Conservation (phyloP, 441 rosid genomes). For the Cnidoscolus chayamansa region DNA sequence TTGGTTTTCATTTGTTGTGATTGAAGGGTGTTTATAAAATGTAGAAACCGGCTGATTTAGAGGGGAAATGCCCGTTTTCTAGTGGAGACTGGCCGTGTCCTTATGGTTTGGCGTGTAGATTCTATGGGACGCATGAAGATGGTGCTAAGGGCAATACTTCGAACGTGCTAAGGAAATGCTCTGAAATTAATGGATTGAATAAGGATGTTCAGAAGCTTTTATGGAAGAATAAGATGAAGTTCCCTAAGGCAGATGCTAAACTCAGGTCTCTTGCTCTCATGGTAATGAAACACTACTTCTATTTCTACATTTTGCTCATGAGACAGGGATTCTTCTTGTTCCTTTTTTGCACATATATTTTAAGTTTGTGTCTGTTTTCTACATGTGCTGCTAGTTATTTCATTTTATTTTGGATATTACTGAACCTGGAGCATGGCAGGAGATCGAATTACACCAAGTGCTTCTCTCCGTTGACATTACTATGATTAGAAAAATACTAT, state of each 20-base stretch:
- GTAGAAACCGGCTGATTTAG: constrained; percentile 86
- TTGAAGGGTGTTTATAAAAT: not conserved
- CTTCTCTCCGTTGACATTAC: not conserved
- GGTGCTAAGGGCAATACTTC: constrained; percentile 18
- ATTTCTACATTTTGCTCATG: not conserved
- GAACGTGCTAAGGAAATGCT: constrained; percentile 22
- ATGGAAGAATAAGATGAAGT: constrained; percentile 79
- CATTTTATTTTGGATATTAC: not conserved
- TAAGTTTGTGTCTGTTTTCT: not conserved
- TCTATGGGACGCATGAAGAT: constrained; percentile 57
- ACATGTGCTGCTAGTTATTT: not conserved
- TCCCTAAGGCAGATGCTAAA: constrained; percentile 65
- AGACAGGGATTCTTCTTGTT: not conserved
- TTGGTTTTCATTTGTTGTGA: not conserved
- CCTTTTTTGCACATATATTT: too few relatives aligned
- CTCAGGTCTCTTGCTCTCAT: constrained; percentile 65
- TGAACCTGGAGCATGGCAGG: not conserved
- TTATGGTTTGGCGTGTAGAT: constrained; percentile 82
- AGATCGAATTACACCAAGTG: not conserved
- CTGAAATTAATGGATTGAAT: constrained; percentile 60
- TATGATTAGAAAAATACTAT: not conserved
- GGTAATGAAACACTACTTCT: constrained; percentile 38
- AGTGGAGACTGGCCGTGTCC: constrained; percentile 47
- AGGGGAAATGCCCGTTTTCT: constrained; percentile 79
- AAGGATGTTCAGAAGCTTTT: constrained; percentile 82